Evolutionary conservation across 805 yeast species (phyloP), one percentile per base, ranked within the genome.

Genomic region (Candida oleophila): DNA sequence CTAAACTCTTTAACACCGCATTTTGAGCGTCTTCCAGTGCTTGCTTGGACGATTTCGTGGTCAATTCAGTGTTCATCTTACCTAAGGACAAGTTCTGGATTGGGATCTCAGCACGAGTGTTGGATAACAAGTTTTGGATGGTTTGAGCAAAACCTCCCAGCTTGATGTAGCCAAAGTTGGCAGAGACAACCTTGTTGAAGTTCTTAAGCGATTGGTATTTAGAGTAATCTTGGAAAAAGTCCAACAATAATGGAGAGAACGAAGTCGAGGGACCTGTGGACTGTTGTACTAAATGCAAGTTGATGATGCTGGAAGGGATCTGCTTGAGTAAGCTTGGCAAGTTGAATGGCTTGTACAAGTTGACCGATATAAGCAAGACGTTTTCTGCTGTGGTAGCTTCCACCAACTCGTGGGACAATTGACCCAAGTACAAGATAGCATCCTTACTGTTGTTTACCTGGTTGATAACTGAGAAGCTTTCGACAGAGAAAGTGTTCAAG

Each of bases 321-420:
- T 68, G 56, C 1, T 68, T 53, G 42, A 80, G 67, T 22, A 89
- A 68, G 14, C 71, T 62, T n/a, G 69, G 61, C 42, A 83, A 71
- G 49, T 76, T 68, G 71, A 90, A 87, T 2, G 97, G 96, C 57
- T 89, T 80, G 70, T 85, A 86, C 28, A 80, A 78, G 36, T 85
- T 80, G 40, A 88, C 71, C 7, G 80, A 67, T 39, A 87, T 65
- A 28, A 86, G 60, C 37, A 82, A 78, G 16, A 73, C 69, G 38
- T 65, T 60, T 30, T 69, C 64, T 30, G 64, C 55, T 19, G 62
- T 56, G 22, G 69, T 65, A n/a, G 74, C 71, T 9, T 63, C 52
- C 3, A 74, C 56, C 41, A 84, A 67, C 14, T 70, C 71, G 3
- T 68, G 64, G 19, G 67, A 69, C 38, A 80, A 72, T 43, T 81